A percentile compares a stretch with the other conserved stretches of the same genome.
These are phyloP conservation scores for Arachis stenosperma DNA, from an alignment of 306 rosid genomes.

Conservation along the genomic window DNA sequence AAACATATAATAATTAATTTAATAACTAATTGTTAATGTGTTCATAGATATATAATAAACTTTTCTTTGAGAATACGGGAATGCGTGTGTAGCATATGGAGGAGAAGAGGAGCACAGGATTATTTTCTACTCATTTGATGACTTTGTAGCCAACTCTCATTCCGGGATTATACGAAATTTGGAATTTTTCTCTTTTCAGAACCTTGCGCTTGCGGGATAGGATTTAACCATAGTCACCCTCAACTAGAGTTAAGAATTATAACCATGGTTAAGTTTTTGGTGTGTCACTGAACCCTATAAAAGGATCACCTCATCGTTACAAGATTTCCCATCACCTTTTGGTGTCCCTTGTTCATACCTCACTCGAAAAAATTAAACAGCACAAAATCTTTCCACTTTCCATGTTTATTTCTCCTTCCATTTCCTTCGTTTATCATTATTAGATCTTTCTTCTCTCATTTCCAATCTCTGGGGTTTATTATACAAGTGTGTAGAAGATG, in stretches of 20 bases:
- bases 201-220: conserved; percentile 41
- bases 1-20: too few relatives aligned
- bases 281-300: conserved; percentile 47
- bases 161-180: conserved; percentile 13
- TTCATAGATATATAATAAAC: too few relatives aligned
- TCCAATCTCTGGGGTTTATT: conserved; percentile 27
- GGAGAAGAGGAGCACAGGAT: conserved; percentile 29
- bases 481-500: conserved; percentile 28
- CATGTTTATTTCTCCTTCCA: conserved; percentile 21
- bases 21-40: too few relatives aligned
- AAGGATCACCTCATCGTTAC: neutral
- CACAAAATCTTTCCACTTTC: neutral
- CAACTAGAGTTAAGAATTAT: conserved; percentile 13
- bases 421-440: conserved; percentile 27
- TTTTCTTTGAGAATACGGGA: too few relatives aligned
- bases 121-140: neutral
- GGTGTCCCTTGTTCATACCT: neutral
- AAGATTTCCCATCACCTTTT: conserved; percentile 35
- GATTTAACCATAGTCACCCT: conserved; percentile 48
- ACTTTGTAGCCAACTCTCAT: neutral
- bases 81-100: neutral
- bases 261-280: conserved; percentile 37
- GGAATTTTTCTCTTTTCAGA: conserved; percentile 23
- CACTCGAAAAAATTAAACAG: neutral
- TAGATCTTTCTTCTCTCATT: conserved; percentile 5